Base-by-base conservation (phyloP, 2,329 filamentous ascomycete genomes). In the Fusarium tupiense region DNA sequence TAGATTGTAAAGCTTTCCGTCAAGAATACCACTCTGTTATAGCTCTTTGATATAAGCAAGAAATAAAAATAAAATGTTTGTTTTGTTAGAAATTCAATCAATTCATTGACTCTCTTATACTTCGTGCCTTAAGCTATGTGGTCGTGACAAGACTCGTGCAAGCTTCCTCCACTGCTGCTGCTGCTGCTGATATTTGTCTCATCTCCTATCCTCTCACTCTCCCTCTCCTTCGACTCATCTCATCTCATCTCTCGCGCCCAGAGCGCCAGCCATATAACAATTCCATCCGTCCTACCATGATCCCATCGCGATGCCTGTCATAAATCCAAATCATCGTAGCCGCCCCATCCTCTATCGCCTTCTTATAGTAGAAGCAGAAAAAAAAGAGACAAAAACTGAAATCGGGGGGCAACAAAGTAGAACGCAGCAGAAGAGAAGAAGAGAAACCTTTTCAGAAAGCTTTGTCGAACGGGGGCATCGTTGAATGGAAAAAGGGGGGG, bases 281-380 rank as follows among this genome's bases (percentile, higher is more conserved):
- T 61, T 60, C 67, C 68, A 47, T 64, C 64, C 67, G 57, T 71
- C 62, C 72, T 64, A 71, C 65, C 69, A 65, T 76, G 50, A 54
- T 71, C 68, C 67, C 70, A 59, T 74, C 61, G 70, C 73, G 67
- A 74, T 76, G 71, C 76, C 67, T 71, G 69, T 78, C 76, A 66
- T 78, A 78, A 78, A 78, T 78, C 76, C 76, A 78, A 78, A 77
- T 73, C 76, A 78, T 78, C 72, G 74, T 78, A 71, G 76, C 75
- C 76, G 56, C 75, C 71, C 75, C 46, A 52, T 64, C 69, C 66
- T 78, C 76, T 75, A 78, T 77, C 60, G 67, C 72, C 74, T 76
- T 77, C 75, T 67, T 72, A 61, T 61, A 71, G 71, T 61, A 70
- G 71, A 71, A 74, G 49, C 65, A 50, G 62, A 54, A 57, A 67